phyloP scores from a whole-genome alignment of 2,329 filamentous ascomycete species.

The Fusarium albidum region DNA sequence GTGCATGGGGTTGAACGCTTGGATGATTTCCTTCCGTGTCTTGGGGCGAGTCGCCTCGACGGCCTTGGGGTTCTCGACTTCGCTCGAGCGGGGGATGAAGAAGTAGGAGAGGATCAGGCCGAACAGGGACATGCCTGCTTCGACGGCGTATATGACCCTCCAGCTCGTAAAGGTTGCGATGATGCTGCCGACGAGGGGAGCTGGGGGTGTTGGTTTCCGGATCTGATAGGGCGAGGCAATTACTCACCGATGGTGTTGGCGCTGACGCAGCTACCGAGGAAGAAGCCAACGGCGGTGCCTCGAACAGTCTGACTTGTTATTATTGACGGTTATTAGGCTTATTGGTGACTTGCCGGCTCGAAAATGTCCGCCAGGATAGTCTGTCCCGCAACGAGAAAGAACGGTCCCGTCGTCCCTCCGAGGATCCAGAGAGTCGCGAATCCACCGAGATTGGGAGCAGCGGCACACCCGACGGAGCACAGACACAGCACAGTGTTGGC shows the following conservation, averaged over 20 bases:
- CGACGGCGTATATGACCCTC: slow-evolving; percentile 39
- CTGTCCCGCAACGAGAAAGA: slow-evolving; percentile 39
- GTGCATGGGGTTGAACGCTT: slow-evolving; percentile 37
- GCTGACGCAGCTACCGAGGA: slow-evolving; percentile 38
- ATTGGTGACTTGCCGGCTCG: slow-evolving; percentile 28
- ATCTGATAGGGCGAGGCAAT: neutral
- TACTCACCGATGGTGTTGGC: slow-evolving; percentile 38
- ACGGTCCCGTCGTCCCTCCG: slow-evolving; percentile 37
- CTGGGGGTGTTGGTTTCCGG: slow-evolving; percentile 1
- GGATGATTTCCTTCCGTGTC: slow-evolving; percentile 24
- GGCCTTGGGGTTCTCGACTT: slow-evolving; percentile 34
- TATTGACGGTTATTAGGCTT: neutral
- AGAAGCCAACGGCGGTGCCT: slow-evolving; percentile 38
- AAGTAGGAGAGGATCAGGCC: slow-evolving; percentile 35
- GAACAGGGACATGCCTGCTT: slow-evolving; percentile 38
- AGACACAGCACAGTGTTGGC: slow-evolving; percentile 33
- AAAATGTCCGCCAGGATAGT: slow-evolving; percentile 40
- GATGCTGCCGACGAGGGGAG: slow-evolving; percentile 37
- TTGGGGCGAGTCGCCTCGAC: slow-evolving; percentile 15
- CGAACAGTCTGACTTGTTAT: slow-evolving; percentile 30
- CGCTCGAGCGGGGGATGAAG: slow-evolving; percentile 36
- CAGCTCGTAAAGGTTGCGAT: slow-evolving; percentile 41
- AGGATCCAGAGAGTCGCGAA: slow-evolving; percentile 36
- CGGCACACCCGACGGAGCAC: slow-evolving; percentile 35
- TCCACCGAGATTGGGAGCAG: slow-evolving; percentile 32